Evolutionary conservation across 2,329 filamentous ascomycete genomes (phyloP), one percentile per base, ranked within the genome.

Genomic region (Daldinia sp.): DNA sequence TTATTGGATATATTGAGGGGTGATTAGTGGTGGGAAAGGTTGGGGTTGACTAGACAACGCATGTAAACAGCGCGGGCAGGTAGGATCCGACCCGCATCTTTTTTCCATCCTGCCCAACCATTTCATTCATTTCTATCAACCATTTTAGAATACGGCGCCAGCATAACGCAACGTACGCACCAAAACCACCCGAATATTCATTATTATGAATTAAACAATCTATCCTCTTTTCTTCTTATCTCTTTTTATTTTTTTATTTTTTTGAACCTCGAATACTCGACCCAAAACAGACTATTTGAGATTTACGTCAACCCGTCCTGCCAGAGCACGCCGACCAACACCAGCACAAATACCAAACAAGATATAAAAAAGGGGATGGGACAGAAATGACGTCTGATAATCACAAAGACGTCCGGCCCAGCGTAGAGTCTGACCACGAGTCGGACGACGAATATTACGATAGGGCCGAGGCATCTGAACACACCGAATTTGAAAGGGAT

Each of bases 391-490:
- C 51, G 17, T 34, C 34, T 3, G n/a, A 15, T 30, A 47, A 30
- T 21, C 17, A 49, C 29, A 21, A 15, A 45, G 30, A 61, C 2
- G 23, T 72, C 10, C 70, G 61, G 3, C 61, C 63, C 1, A 73
- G 70, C 50, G 70, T 73, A 63, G 65, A 67, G 13, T 62, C 68
- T 39, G 66, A 68, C 13, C 30, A 47, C 11, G 43, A 62, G 21
- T 39, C 58, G 48, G 48, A 48, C 8, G 43, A 52, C 8, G 61
- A 64, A 45, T 35, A 50, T 83, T 3, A 13, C 81, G 1, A 70
- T 75, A 8, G 76, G 79, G 4, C 84, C 1, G 82, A 86, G 67
- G 83, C 81, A 27, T 5, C 84, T 32, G 85, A 86, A 61, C 82
- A 85, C 29, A 80, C 80, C 21, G 83, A 83, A 1, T 77, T 80